Percentiles rank a stretch among this genome's conserved stretches.
These are phyloP conservation scores for Nannizzia gypsea DNA, from an alignment of 2,329 filamentous ascomycete species.

Conservation along the genomic window DNA sequence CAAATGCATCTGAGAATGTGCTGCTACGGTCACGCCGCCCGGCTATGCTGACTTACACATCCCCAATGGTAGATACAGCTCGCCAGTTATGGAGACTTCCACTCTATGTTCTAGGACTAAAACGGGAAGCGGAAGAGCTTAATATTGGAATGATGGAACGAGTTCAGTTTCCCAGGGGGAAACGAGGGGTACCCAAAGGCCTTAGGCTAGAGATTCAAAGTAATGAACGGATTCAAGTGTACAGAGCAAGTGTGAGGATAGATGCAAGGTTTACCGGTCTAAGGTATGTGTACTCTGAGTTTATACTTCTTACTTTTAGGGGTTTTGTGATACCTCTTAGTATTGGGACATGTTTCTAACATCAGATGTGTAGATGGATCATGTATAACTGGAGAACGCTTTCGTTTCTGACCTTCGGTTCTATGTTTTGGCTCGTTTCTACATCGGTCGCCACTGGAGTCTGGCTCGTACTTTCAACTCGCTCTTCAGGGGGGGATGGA, in stretches of 20 bases:
- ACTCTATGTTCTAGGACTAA: slow-evolving; percentile 56
- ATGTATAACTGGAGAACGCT: slow-evolving; percentile 75
- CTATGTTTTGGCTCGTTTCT: slow-evolving; percentile 65
- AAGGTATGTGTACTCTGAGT: slow-evolving; percentile 29
- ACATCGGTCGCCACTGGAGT: slow-evolving; percentile 53
- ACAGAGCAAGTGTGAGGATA: slow-evolving; percentile 55
- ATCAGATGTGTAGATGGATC: slow-evolving; percentile 46
- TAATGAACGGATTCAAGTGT: slow-evolving; percentile 61
- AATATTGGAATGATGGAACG: slow-evolving; percentile 61
- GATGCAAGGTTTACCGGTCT: slow-evolving; percentile 65
- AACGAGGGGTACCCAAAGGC: slow-evolving; percentile 41
- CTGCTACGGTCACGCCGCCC: slow-evolving; percentile 59
- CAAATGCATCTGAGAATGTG: slow-evolving; percentile 29
- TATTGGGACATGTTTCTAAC: not conserved
- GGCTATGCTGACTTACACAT: slow-evolving; percentile 67
- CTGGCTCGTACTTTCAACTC: slow-evolving; percentile 47
- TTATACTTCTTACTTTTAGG: not conserved
- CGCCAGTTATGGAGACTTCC: slow-evolving; percentile 52
- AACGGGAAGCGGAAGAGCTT: slow-evolving; percentile 52
- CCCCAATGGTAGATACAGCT: slow-evolving; percentile 53
- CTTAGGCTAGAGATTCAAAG: slow-evolving; percentile 59
- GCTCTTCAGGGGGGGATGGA: slow-evolving; percentile 13
- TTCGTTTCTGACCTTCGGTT: slow-evolving; percentile 56
- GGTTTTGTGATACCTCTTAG: not conserved
- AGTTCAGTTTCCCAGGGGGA: slow-evolving; percentile 50